Evolutionary conservation across 352 stramenopile species (phyloP), one percentile per base, ranked within the genome.

Genomic region (Aphanomyces astaci): DNA sequence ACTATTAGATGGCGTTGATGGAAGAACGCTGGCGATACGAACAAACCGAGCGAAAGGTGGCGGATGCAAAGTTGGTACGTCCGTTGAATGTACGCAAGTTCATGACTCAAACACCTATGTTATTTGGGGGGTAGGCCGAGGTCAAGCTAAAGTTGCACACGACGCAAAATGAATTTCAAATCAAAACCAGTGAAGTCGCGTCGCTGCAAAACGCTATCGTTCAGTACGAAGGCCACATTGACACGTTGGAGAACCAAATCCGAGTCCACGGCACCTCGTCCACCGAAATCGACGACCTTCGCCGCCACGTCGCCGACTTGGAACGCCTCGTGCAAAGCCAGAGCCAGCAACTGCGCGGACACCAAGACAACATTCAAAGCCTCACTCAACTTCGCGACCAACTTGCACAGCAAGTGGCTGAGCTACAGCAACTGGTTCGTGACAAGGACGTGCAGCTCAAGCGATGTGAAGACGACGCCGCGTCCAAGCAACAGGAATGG

Each of bases 41-140:
- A 19, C 54, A 63, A 45, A 31, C 9, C 2, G 33, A 59, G 51
- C 7, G 27, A 3, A 22, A 31, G n/a, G 10, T 9, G 1, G 11
- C 36, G 2, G 24, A 59, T 39, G 27, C 17, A 1, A 36, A 59
- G 36, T 19, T 59, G 27, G 51, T 59, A 59, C 7, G 17, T 17
- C 4, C 4, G 25, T 7, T 30, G 32, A 25, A 22, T 30, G 5
- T n/a, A n/a, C n/a, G n/a, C n/a, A n/a, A n/a, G n/a, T n/a, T n/a
- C n/a, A n/a, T n/a, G n/a, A n/a, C n/a, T n/a, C n/a, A n/a, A n/a
- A n/a, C n/a, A n/a, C n/a, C n/a, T n/a, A n/a, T n/a, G n/a, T n/a
- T n/a, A n/a, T n/a, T n/a, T n/a, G n/a, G n/a, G n/a, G n/a, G n/a
- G 54, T 63, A 63, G 54, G 30, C 4, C 9, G 54, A 63, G 31